phyloP scores from a whole-genome alignment of 1,139 yeast species.

The Ogataea hybrid region DNA sequence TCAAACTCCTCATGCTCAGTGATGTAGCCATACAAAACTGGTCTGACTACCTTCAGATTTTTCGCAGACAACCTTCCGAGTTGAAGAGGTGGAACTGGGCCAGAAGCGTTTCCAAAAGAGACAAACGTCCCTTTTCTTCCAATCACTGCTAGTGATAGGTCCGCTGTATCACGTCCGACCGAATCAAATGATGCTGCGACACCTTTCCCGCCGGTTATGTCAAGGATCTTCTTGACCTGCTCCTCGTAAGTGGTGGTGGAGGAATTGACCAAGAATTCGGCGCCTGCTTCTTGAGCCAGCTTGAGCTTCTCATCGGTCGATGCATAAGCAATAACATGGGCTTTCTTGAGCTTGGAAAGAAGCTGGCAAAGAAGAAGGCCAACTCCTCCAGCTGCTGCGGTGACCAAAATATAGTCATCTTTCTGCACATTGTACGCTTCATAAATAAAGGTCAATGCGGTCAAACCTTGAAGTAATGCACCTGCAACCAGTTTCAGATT shows the following conservation, averaged over 20 bases:
- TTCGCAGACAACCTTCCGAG: constrained; percentile 53
- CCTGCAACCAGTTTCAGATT: too few species aligned
- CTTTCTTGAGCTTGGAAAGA: constrained; percentile 56
- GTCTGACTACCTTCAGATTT: constrained; percentile 64
- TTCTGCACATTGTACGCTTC: constrained; percentile 65
- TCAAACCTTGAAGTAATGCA: too few species aligned
- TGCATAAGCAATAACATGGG: constrained; percentile 80
- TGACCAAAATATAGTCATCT: constrained; percentile 70
- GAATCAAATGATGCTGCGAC: constrained; percentile 76
- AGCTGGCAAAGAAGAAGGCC: constrained; percentile 71
- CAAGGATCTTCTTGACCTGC: constrained; percentile 55
- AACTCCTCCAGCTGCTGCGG: constrained; percentile 96
- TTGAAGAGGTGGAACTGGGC: constrained; percentile 69
- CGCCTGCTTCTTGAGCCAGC: constrained; percentile 67
- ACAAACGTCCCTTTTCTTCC: constrained; percentile 74
- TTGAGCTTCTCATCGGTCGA: constrained; percentile 66
- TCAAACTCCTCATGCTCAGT: constrained; percentile 57
- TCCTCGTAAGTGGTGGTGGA: constrained; percentile 43
- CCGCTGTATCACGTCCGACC: constrained; percentile 77
- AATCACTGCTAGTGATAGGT: constrained; percentile 57
- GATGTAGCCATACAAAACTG: constrained; percentile 55
- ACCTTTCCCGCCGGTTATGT: constrained; percentile 70
- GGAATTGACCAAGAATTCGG: constrained; percentile 67
- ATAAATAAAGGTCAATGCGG: too few species aligned
- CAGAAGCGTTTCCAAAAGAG: constrained; percentile 83